phyloP scores from a whole-genome alignment of 768 basidiomycete genomes.

The Suillus fuscotomentosus region DNA sequence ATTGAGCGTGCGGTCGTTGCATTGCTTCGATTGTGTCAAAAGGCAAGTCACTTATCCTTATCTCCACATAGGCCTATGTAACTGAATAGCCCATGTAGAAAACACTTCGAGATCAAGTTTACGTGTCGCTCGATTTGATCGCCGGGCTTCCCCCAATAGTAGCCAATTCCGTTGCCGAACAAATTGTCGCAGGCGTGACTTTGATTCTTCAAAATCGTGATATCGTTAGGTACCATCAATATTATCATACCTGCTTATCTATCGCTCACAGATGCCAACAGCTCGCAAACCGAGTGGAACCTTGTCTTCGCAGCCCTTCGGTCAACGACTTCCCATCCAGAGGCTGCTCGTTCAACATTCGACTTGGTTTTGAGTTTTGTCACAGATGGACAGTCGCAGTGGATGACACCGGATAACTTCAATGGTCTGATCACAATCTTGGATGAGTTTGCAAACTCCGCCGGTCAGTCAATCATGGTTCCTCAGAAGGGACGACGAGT shows the following conservation, averaged over 20 bases:
- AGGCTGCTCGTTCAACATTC: conserved; percentile 84
- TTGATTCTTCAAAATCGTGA: conserved; percentile 74
- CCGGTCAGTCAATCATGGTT: conserved; percentile 61
- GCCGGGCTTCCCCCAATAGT: conserved; percentile 74
- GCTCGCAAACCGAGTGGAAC: conserved; percentile 95
- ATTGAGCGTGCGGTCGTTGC: conserved; percentile 94
- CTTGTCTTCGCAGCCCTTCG: conserved; percentile 85
- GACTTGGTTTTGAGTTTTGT: conserved; percentile 70
- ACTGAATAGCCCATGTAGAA: conserved; percentile 42
- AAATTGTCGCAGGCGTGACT: conserved; percentile 81
- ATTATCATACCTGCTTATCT: background rate
- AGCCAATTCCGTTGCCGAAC: conserved; percentile 86
- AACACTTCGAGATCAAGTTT: conserved; percentile 87
- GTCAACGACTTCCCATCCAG: conserved; percentile 80
- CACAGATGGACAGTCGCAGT: conserved; percentile 56
- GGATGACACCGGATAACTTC: conserved; percentile 77
- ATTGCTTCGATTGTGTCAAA: conserved; percentile 79
- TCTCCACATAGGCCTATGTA: background rate
- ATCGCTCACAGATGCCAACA: conserved; percentile 27
- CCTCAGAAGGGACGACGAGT: conserved; percentile 51
- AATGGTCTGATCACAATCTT: conserved; percentile 74
- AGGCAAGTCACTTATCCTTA: conserved; percentile 44
- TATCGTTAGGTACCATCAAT: conserved; percentile 52
- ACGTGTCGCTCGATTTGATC: conserved; percentile 89
- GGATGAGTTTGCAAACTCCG: conserved; percentile 82